Percentiles rank a stretch among this genome's conserved stretches.
Conservation (phyloP, 176 grass and related monocot species). For the Aegilops speltoides region DNA sequence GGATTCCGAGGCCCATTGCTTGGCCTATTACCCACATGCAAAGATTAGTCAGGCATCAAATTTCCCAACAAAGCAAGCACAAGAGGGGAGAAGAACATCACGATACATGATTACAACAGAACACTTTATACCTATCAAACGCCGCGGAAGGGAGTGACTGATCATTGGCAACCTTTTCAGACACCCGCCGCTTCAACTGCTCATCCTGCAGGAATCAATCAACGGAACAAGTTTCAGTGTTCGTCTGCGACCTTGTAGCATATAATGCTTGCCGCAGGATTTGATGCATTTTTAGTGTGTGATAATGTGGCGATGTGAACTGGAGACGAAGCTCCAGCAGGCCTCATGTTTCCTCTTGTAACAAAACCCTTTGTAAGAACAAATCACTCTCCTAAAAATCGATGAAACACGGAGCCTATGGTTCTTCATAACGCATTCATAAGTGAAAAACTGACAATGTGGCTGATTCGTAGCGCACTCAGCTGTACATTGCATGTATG, state of each 20-base stretch:
- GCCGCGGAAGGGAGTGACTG: constrained; percentile 21
- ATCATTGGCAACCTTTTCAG: constrained; percentile 43
- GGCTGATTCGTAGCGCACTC: not conserved
- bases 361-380: not conserved
- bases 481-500: not conserved
- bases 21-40: constrained; percentile 15
- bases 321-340: not conserved
- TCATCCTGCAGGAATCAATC: constrained; percentile 59
- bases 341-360: not conserved
- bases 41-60: not conserved
- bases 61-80: not conserved
- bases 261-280: not conserved
- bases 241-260: not conserved
- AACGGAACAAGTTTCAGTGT: not conserved
- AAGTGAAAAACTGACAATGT: not conserved
- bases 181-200: constrained; percentile 59
- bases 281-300: not conserved
- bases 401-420: not conserved
- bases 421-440: not conserved
- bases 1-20: constrained; percentile 36
- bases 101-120: not conserved
- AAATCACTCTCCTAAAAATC: not conserved
- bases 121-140: constrained; percentile 45
- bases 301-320: too few relatives aligned
- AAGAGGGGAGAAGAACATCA: not conserved